phyloP scores from a whole-genome alignment of 257 asterid genomes.

The Solanum rostratum region DNA sequence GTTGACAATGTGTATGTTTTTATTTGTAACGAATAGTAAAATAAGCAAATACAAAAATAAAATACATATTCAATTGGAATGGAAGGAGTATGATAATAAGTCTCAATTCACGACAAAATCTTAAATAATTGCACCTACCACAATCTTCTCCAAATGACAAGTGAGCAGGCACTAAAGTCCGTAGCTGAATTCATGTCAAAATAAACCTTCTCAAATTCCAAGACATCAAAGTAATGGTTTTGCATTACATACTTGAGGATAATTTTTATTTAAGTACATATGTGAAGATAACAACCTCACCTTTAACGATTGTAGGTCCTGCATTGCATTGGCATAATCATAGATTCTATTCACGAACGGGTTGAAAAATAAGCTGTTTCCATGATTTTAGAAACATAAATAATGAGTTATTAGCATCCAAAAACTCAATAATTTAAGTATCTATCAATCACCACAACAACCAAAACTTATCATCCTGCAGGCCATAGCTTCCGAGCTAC shows the following conservation, averaged over 20 bases:
- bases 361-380: slow-evolving; percentile 76
- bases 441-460: not conserved
- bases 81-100: not conserved
- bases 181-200: slow-evolving; percentile 45
- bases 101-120: not conserved
- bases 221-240: not conserved
- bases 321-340: slow-evolving; percentile 64
- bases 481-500: not conserved
- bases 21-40: not conserved
- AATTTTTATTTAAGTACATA: not conserved
- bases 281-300: slow-evolving; percentile 17
- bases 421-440: not conserved
- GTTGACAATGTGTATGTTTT: not conserved
- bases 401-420: slow-evolving; percentile 9
- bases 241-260: not conserved
- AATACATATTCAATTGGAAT: not conserved
- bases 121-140: slow-evolving; percentile 34
- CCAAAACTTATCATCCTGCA: not conserved
- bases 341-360: slow-evolving; percentile 52
- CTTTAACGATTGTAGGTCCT: slow-evolving; percentile 59
- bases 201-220: not conserved
- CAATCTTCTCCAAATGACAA: slow-evolving; percentile 73
- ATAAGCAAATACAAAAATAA: not conserved
- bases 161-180: slow-evolving; percentile 69
- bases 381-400: slow-evolving; percentile 12